Base-by-base conservation (phyloP, 2,329 filamentous ascomycete genomes). In the Ceratocystis diversiconidia region DNA sequence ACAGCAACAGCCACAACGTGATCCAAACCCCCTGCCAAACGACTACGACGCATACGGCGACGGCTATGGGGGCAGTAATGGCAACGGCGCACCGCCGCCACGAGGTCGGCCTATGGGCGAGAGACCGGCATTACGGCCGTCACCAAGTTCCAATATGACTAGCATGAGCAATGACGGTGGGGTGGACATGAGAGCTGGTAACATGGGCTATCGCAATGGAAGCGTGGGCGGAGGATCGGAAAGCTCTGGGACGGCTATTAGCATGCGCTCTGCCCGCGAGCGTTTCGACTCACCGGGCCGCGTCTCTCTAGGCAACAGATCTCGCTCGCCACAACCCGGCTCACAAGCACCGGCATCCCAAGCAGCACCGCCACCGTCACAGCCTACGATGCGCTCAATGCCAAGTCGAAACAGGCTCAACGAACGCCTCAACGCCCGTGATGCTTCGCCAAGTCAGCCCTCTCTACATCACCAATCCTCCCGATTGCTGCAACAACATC, bases 41-140 rank as follows among this genome's bases (percentile, higher is more conserved):
- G 80, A 82, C 65, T 81, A 81, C 70, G 79, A 82, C 61, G 75
- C 78, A 8, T 80, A 77, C 68, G 76, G 77, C 68, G 79, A 80
- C 41, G 74, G 74, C 60, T 79, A 80, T 61, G 70, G 72, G 60
- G 75, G 73, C 70, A 77, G 79, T 67, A 63, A 60, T 22, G 46
- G 28, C 36, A 36, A 60, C 19, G 55, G 41, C 10, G 52, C 50
- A 15, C 66, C 66, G 17, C 66, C 66, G 10, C 63, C 66, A 8
- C 63, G 66, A 15, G 66, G 66, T 28, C 66, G 66, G n/a, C 60
- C 61, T 4, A 62, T 59, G 59, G 32, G 50, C 19, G 66, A 67
- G 10, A 55, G 66, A 28, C 63, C 66, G 19, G 28, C 66, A 32
- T 57, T 62, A 19, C 32, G 66, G 32, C 41, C 63, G 2, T 17